Conservation (phyloP, 1,284 basidiomycete species). For the Irpex sp. region DNA sequence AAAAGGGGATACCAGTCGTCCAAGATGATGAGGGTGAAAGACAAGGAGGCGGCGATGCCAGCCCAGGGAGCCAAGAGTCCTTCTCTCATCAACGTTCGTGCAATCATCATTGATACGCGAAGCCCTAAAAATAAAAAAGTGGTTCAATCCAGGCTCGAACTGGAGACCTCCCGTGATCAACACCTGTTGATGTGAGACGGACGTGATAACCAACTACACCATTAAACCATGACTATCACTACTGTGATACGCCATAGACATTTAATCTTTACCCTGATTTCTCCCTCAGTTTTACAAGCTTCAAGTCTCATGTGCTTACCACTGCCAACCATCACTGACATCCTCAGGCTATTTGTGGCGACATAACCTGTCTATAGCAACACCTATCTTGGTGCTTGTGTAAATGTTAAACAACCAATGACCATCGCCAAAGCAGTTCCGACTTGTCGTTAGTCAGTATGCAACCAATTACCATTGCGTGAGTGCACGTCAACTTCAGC, state of each 20-base stretch:
- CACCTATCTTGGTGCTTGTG: no score
- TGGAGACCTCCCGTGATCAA: conserved; percentile 28
- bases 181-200: conserved; percentile 31
- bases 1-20: background rate
- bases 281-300: no score
- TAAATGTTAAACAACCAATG: no score
- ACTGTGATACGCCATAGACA: no score
- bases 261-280: no score
- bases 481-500: background rate
- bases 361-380: no score
- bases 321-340: no score
- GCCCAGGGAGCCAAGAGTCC: background rate
- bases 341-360: no score
- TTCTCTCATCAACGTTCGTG: background rate
- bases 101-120: background rate
- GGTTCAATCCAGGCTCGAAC: conserved; percentile 25
- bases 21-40: background rate
- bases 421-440: no score
- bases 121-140: conserved; percentile 9
- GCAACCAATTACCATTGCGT: conserved; percentile 10
- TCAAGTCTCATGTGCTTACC: no score
- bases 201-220: conserved; percentile 32
- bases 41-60: background rate
- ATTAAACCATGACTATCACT: no score
- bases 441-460: background rate